Evolutionary conservation across 164 flowering plant species (phyloP).

Genomic region (Euptelea pleiosperma): DNA sequence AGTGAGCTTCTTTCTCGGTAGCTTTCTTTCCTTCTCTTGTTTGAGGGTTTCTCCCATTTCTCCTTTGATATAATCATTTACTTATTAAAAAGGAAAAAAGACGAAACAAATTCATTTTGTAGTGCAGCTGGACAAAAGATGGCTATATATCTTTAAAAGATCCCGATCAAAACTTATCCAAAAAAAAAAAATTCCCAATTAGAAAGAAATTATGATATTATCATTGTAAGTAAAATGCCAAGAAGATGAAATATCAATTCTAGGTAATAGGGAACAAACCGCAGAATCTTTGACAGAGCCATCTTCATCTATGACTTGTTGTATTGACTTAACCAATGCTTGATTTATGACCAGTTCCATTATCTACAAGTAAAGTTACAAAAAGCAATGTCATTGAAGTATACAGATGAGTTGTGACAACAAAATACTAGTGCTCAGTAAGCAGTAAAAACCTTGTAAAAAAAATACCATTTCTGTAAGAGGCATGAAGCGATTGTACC

Average conservation of each 20-base stretch:
- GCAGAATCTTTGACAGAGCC: conserved; percentile 88
- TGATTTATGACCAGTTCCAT: conserved; percentile 42
- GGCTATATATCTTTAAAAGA: background rate
- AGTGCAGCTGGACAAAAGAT: background rate
- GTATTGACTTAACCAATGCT: conserved; percentile 48
- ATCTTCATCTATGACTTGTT: conserved; percentile 71
- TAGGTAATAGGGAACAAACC: conserved; percentile 37
- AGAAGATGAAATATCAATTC: too few relatives aligned
- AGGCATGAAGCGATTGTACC: conserved; percentile 73
- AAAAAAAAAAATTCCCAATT: too few relatives aligned
- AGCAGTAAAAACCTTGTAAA: background rate
- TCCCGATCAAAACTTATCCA: too few relatives aligned
- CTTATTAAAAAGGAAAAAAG: too few relatives aligned
- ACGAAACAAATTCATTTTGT: background rate
- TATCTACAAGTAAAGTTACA: conserved; percentile 41
- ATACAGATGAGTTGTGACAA: background rate
- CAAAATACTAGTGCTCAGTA: background rate
- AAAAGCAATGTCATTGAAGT: conserved; percentile 7
- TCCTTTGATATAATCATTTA: too few relatives aligned
- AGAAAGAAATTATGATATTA: background rate
- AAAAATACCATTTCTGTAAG: conserved; percentile 61
- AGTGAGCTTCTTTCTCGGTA: too few relatives aligned
- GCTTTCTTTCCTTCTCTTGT: too few relatives aligned
- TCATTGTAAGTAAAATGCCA: background rate
- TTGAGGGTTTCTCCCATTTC: too few relatives aligned